Conservation (phyloP, 306 rosid genomes). For the Vachellia collinsii region DNA sequence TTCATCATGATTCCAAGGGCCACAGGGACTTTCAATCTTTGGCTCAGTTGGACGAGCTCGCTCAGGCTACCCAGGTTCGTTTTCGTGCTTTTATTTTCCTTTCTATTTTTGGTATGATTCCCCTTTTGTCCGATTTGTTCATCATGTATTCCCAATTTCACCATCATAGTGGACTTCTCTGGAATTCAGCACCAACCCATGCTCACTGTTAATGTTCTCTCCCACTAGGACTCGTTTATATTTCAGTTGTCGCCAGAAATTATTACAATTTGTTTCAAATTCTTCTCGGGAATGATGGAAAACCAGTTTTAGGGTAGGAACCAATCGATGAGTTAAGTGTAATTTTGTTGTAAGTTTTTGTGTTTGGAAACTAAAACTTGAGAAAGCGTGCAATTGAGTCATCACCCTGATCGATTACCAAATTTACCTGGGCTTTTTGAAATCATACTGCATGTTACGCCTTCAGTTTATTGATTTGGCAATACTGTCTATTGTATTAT, state of each 20-base stretch:
- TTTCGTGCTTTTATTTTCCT: background rate
- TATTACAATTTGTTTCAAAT: background rate
- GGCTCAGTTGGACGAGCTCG: conserved; percentile 81
- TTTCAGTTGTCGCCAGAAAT: background rate
- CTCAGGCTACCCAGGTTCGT: conserved; percentile 78
- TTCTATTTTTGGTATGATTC: background rate
- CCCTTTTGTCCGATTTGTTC: background rate
- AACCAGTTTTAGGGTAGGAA: conserved; percentile 28
- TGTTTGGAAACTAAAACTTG: background rate
- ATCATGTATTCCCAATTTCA: background rate
- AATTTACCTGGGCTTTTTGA: background rate
- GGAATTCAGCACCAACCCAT: background rate
- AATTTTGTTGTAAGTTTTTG: background rate
- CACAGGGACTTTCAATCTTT: conserved; percentile 56
- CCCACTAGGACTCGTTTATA: background rate
- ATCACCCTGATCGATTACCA: background rate
- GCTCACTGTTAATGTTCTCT: background rate
- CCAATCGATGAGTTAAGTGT: conserved; percentile 13
- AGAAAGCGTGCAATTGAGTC: background rate
- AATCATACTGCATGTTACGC: conserved; percentile 1
- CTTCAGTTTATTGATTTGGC: background rate
- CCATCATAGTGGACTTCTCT: background rate
- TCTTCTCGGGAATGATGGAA: background rate
- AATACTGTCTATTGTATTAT: background rate
- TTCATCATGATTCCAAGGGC: conserved; percentile 48